Evolutionary conservation across 2,329 filamentous ascomycete species (phyloP).

Genomic region (Fusarium decemcellulare): DNA sequence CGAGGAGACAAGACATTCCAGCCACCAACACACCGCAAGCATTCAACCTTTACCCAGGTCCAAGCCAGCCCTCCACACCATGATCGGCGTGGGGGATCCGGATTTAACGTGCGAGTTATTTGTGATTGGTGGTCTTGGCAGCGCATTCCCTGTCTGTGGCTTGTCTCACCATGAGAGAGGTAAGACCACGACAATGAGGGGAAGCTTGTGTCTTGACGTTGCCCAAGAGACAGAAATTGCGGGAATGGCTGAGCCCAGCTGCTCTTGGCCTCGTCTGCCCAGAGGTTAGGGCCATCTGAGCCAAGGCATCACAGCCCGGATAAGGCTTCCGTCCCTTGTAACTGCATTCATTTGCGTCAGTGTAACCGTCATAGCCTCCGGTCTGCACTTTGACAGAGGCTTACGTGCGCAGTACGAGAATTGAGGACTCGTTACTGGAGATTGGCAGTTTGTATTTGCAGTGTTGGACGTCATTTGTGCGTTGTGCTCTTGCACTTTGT

Average conservation of each 20-base stretch:
- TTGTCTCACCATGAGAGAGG: not conserved
- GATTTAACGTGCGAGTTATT: not conserved
- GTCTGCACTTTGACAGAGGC: not conserved
- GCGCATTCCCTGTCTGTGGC: not conserved
- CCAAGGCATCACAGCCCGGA: not conserved
- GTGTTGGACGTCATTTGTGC: not conserved
- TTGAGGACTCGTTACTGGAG: not conserved
- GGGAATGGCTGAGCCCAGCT: not conserved
- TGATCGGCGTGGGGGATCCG: not conserved
- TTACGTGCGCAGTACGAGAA: slow-evolving; percentile 1
- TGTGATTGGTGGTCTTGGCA: not conserved
- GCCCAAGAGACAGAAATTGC: not conserved
- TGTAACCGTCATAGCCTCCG: not conserved
- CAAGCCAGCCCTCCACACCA: not conserved
- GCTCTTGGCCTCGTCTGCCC: slow-evolving; percentile 6
- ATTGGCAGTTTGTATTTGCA: not conserved
- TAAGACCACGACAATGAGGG: too few relatives aligned
- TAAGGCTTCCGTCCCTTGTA: not conserved
- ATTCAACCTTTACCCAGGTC: not conserved
- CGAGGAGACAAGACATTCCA: slow-evolving; percentile 33
- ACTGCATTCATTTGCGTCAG: not conserved
- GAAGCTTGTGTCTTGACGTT: not conserved
- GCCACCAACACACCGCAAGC: slow-evolving; percentile 26
- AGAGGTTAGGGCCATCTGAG: not conserved
- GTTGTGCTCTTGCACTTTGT: not conserved